Evolutionary conservation across 306 rosid genomes (phyloP).

Genomic region (Prunus campanulata): DNA sequence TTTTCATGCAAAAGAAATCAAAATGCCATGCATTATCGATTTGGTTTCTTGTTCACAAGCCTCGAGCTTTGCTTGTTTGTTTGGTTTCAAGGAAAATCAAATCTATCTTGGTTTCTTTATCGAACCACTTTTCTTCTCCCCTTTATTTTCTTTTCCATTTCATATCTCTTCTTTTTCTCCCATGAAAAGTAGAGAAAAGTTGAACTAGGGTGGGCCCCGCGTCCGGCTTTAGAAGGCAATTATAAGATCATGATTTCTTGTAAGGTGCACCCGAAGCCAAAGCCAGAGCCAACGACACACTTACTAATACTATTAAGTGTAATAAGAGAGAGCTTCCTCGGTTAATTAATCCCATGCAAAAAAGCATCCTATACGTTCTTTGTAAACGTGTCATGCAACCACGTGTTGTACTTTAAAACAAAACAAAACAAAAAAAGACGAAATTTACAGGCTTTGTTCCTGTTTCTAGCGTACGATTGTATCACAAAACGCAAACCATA

Average conservation of each 20-base stretch:
- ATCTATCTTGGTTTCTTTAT: constrained; percentile 52
- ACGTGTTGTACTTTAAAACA: background rate
- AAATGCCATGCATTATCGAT: constrained; percentile 6
- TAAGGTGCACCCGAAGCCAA: constrained; percentile 64
- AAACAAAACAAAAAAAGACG: background rate
- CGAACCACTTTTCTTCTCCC: background rate
- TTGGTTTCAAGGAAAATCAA: constrained; percentile 43
- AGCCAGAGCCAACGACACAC: constrained; percentile 6
- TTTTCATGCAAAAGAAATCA: constrained; percentile 36
- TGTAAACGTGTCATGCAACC: constrained; percentile 69
- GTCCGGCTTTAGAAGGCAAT: constrained; percentile 33
- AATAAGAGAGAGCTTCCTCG: constrained; percentile 31
- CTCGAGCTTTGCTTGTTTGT: constrained; percentile 48
- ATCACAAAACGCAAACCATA: background rate
- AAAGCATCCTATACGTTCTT: constrained; percentile 40
- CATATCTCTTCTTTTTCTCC: constrained; percentile 15
- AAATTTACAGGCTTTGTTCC: background rate
- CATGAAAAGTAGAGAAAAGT: constrained; percentile 72
- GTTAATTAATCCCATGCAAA: constrained; percentile 55
- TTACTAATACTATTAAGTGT: background rate
- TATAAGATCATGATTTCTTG: constrained; percentile 68
- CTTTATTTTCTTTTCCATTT: constrained; percentile 9
- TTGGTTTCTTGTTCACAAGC: constrained; percentile 32
- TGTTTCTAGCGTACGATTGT: background rate
- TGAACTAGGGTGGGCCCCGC: constrained; percentile 6